A percentile compares a stretch with the other conserved stretches of the same genome.
phyloP scores from a whole-genome alignment of 306 rosid species.

The Spatholobus suberectus region DNA sequence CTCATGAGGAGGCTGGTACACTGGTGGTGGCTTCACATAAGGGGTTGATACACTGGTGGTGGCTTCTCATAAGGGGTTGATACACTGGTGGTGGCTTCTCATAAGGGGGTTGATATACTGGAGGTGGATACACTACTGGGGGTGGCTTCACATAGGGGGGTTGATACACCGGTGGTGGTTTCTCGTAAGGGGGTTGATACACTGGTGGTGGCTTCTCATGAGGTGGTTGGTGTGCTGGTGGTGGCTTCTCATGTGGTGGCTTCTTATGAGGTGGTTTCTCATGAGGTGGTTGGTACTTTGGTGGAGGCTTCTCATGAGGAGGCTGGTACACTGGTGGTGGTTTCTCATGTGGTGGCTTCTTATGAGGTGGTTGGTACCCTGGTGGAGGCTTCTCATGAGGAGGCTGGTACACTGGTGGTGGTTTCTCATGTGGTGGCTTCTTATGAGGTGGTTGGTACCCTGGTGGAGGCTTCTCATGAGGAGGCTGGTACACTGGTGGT shows the following conservation, averaged over 20 bases:
- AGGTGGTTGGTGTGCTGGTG: background rate
- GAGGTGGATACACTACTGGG: background rate
- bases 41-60: slow-evolving; percentile 12
- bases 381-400: background rate
- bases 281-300: no score
- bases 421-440: background rate
- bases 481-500: background rate
- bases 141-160: slow-evolving; percentile 31
- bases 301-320: no score
- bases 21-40: background rate
- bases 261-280: no score
- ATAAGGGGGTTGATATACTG: background rate
- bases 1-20: background rate
- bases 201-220: no score
- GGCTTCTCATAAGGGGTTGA: background rate
- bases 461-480: background rate
- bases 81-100: background rate
- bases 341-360: no score
- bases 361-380: background rate
- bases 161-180: background rate
- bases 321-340: no score
- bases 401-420: background rate
- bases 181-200: no score
- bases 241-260: background rate
- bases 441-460: background rate